Conservation (phyloP, 345 rosid species). For the Gossypium australe region DNA sequence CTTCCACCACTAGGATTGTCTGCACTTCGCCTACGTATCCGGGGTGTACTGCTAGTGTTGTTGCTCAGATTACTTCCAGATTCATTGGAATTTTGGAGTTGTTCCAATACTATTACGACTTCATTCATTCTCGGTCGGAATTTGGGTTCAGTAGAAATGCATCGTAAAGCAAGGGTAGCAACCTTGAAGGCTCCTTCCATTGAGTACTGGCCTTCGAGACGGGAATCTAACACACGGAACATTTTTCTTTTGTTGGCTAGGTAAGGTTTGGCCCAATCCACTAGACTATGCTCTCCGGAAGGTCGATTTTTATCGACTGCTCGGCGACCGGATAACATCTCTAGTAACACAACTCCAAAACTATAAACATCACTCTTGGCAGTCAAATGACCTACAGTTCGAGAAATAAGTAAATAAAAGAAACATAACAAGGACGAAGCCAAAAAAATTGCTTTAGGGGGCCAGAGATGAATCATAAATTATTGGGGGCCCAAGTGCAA, state of each 20-base stretch:
- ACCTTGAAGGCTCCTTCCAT: constrained; percentile 25
- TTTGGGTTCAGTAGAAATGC: constrained; percentile 57
- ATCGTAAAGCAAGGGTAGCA: constrained; percentile 59
- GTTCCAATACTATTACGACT: constrained; percentile 57
- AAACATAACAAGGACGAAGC: background rate
- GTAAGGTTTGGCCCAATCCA: no score
- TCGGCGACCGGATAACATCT: no score
- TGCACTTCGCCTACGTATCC: constrained; percentile 57
- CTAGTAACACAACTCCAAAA: no score
- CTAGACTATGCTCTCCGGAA: no score
- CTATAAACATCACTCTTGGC: constrained; percentile 7
- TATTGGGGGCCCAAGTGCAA: no score
- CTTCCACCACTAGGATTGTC: constrained; percentile 37
- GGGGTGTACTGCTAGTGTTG: constrained; percentile 2
- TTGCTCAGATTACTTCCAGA: constrained; percentile 17
- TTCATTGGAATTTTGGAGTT: constrained; percentile 43
- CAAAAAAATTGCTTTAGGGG: no score
- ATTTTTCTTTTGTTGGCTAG: constrained; percentile 30
- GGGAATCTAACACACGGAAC: constrained; percentile 61
- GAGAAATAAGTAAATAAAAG: background rate
- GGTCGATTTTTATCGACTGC: no score
- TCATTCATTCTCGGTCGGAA: constrained; percentile 76
- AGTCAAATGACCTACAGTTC: constrained; percentile 66
- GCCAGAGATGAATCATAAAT: no score
- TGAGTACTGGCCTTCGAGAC: constrained; percentile 67